Evolutionary conservation across 768 basidiomycete genomes (phyloP), one percentile per base, ranked within the genome.

Genomic region (Termitomyces sp.): DNA sequence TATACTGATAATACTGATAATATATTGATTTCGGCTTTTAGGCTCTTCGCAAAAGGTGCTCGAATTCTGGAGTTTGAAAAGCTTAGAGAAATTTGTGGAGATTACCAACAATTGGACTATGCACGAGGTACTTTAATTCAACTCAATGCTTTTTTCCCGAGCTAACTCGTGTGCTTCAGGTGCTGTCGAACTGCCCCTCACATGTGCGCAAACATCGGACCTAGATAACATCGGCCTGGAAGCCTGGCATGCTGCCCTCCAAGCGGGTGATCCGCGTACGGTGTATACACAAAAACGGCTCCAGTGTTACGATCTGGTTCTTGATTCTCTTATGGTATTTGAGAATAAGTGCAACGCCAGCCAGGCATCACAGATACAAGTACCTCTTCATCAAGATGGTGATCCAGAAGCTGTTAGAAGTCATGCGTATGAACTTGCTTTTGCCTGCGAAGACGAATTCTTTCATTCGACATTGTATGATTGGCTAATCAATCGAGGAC

Each of bases 391-490:
- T 60, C 46, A 72, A 29, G 57, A 66, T 52, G 80, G 81, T 36
- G 84, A 87, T 48, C 80, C 83, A 7, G 90, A 92, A 60, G 76
- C 83, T 13, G 84, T 91, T n/a, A 82, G 91, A 53, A 82, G 79
- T 48, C 88, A 90, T 66, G 94, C 94, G 0, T 97, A 94, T 68
- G 86, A 89, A 36, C 79, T 94, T 56, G 92, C 93, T 1, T 88
- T 98, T 57, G 76, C 83, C 6, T 87, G 87, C 64, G 82, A 88
- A 32, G 97, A 98, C 69, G 88, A 94, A 64, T 84, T 95, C 74
- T 98, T 98, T 74, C 94, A 98, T 71, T 93, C 89, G 32, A 87
- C 86, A 18, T 69, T 99, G 58, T 99, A 99, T 66, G 93, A 97
- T 64, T 98, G 97, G 97, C 76, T 95, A 49, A 89, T 97, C 44